Evolutionary conservation across 257 asterid genomes (phyloP).

Genomic region (Solanum ahanhuiri): DNA sequence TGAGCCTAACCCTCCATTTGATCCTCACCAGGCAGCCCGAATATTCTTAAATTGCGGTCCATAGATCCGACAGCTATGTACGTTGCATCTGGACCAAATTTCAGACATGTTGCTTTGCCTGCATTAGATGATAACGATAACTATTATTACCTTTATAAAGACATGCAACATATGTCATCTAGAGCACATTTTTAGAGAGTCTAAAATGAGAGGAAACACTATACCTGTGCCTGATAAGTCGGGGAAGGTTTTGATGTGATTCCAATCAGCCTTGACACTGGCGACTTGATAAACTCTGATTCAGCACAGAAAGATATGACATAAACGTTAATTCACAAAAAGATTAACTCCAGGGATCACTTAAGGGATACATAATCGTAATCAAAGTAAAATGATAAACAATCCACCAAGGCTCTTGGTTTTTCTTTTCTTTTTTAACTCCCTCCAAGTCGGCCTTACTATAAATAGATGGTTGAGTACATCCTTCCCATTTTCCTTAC

Average conservation of each 20-base stretch:
- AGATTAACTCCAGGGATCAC: background rate
- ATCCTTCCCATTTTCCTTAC: background rate
- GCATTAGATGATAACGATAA: slow-evolving; percentile 6
- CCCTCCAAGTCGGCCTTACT: background rate
- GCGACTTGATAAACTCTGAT: slow-evolving; percentile 85
- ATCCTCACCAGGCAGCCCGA: slow-evolving; percentile 66
- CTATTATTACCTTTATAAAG: background rate
- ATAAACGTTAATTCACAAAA: background rate
- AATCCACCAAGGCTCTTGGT: background rate
- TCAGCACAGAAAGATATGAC: background rate
- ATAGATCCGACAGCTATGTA: slow-evolving; percentile 92
- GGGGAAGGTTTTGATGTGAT: slow-evolving; percentile 76
- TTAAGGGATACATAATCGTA: background rate
- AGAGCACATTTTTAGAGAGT: background rate
- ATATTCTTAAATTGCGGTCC: slow-evolving; percentile 89
- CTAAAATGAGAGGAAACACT: slow-evolving; percentile 1
- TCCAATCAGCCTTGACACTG: slow-evolving; percentile 86
- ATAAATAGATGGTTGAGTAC: background rate
- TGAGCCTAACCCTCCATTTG: slow-evolving; percentile 2
- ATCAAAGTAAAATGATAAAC: background rate
- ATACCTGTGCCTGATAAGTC: slow-evolving; percentile 97
- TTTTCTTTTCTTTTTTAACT: background rate
- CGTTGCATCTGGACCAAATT: slow-evolving; percentile 83
- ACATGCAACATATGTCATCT: background rate
- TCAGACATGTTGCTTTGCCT: slow-evolving; percentile 72